phyloP scores from a whole-genome alignment of 768 basidiomycete species.

The Leccinellum rugosiceps region DNA sequence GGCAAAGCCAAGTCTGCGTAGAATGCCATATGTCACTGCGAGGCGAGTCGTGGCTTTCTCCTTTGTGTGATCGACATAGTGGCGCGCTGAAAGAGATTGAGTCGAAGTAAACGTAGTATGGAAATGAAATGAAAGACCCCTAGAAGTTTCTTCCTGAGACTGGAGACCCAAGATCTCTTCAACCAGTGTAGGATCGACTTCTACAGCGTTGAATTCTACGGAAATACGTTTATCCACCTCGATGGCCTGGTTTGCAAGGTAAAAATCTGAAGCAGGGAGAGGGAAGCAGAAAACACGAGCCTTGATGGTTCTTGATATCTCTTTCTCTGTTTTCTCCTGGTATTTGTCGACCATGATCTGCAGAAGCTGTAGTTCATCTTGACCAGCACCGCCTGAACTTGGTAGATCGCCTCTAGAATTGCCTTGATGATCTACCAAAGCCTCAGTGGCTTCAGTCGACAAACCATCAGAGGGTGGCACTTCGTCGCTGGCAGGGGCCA shows the following conservation, averaged over 20 bases:
- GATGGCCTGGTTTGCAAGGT: constrained; percentile 44
- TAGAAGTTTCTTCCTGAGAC: constrained; percentile 34
- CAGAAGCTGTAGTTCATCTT: constrained; percentile 52
- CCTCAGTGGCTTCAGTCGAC: constrained; percentile 7
- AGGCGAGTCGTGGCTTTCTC: constrained; percentile 72
- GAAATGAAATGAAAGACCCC: constrained; percentile 17
- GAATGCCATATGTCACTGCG: constrained; percentile 76
- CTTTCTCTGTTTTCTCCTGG: constrained; percentile 88
- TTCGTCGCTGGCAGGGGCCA: constrained; percentile 9
- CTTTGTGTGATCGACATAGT: constrained; percentile 48
- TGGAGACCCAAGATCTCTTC: constrained; percentile 59
- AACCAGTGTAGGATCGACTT: constrained; percentile 56
- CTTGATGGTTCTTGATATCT: constrained; percentile 69
- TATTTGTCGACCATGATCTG: constrained; percentile 76
- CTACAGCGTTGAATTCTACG: constrained; percentile 56
- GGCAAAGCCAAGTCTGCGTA: constrained; percentile 74
- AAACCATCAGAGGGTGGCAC: neutral
- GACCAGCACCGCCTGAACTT: constrained; percentile 32
- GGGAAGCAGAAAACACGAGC: constrained; percentile 34
- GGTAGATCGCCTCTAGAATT: constrained; percentile 5
- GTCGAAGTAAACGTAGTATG: neutral
- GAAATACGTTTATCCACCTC: constrained; percentile 80
- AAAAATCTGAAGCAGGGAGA: neutral
- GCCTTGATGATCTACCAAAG: constrained; percentile 3
- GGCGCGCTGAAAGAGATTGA: constrained; percentile 9